Evolutionary conservation across 129 eudicot species (phyloP), one percentile per base, ranked within the genome.

Genomic region (Helianthus annuus): DNA sequence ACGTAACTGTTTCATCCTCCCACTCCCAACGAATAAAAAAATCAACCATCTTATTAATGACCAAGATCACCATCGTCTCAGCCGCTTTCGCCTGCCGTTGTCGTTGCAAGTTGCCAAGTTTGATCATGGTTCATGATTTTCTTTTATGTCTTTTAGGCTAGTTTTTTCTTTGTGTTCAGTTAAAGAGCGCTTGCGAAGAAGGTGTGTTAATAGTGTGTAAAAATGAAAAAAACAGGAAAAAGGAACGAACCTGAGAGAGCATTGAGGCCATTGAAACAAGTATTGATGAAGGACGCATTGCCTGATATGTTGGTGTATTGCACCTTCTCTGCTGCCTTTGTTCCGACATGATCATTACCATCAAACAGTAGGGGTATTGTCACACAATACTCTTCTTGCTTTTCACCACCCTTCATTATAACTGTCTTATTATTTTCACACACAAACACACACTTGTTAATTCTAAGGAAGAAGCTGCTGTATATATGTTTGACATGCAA

Each of bases 241-340:
- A 7, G 64, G 44, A 72, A 53, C 57, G 7, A 29, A 87, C 96
- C 97, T 82, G 97, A 89, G 36, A 92, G 74, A 70, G 94, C 91
- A 52, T 92, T 92, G 73, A 92, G 86, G 39, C 94, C 89, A 74
- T 92, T 88, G 84, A 92, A 92, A 75, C 80, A 75, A 10, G 96
- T 86, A 16, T 86, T 85, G 76, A 84, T 71, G 69, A 89, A 92
- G 17, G 97, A 86, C 3, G 91, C 64, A 17, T 66, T 67, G 29
- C 85, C 92, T 10, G 24, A 10, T 24, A 27, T 58, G 64, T 40
- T 71, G 40, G 40, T 77, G 63, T 44, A 24, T 34, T 61, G 39
- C 5, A 68, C 79, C 27, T 76, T 64, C 13, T 78, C 64, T 15
- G 24, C 76, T 15, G 24, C 76, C 70, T 62, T 82, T 46, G 62